Evolutionary conservation across 495 filamentous ascomycete species (phyloP), one percentile per base, ranked within the genome.

Genomic region (Pyronema omphalodes): DNA sequence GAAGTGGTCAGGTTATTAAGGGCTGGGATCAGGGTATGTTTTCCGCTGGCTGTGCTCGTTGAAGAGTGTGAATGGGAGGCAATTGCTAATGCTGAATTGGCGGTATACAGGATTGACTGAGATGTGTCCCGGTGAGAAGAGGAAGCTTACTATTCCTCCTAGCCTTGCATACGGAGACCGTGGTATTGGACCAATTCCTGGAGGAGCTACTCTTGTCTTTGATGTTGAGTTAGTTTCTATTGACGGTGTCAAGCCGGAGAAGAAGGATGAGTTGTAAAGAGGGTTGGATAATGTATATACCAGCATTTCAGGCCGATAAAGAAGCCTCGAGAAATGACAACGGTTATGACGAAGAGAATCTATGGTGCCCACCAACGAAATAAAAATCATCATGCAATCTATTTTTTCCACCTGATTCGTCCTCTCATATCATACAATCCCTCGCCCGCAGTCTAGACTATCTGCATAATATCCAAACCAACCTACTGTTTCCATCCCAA

Each of bases 91-190:
- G 15, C 11, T n/a, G n/a, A 6, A 41, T 47, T n/a, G 9, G n/a
- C n/a, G n/a, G n/a, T n/a, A n/a, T n/a, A 23, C 5, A 47, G 44
- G 44, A 9, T 34, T 63, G 37, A 62, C 93, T 53, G 86, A 87
- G 60, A 96, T 98, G 91, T 96, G 91, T 68, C 81, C 94, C 60
- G 93, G 91, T 37, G 91, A 98, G 74, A 91, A 88, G 77, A 77
- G 87, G 60, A 89, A 77, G 34, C 70, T 98, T 68, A 94, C 83
- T 17, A 89, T 98, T 51, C 87, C 85, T n/a, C 84, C 88, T 34
- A 77, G 81, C 64, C 74, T 80, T 57, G 91, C 79, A 37, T 98
- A 96, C 66, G 91, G 91, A 58, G 53, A 83, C 57, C 73, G 79
- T 44, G 74, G 66, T 39, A 73, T 85, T 63, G 86, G 86, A 3